Evolutionary conservation across 257 asterid genomes (phyloP), one percentile per base, ranked within the genome.

Genomic region (Lycium ferocissimum): DNA sequence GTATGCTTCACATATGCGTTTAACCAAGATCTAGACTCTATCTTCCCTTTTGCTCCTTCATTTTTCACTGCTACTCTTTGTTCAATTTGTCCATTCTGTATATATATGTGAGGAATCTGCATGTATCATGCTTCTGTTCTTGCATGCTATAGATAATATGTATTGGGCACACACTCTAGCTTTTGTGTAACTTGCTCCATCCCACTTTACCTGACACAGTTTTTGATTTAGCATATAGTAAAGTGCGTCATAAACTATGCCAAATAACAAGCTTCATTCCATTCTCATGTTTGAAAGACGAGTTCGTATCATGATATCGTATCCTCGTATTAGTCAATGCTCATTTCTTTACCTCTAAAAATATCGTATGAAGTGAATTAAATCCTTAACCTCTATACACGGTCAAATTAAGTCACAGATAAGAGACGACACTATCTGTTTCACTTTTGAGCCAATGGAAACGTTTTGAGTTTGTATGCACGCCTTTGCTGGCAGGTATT

Each of bases 401-500:
- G 56, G 81, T 75, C 61, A 47, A 75, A 75, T 45, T 1, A 43
- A 18, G 80, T 72, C 33, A 43, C 58, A 43, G 57, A 75, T 49
- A 45, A 75, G n/a, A 75, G 81, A 47, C 20, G 20, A 43, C 15
- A 6, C 81, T 47, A 75, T 75, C 37, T 49, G 62, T 49, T 75
- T 51, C 62, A 22, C 22, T 47, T 75, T 75, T 75, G 62, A 49
- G 62, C 43, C 62, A 49, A 49, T 49, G 81, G 14, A 75, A 22
- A 71, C 17, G 65, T 86, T 83, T 72, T 59, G 62, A 54, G 72
- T 76, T 84, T 82, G 90, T 82, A 83, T 79, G 71, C 69, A 61
- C 86, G 84, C 51, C 88, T 87, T 76, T 89, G 57, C 56, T 84
- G 86, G 43, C 94, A 96, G 98, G 91, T 96, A 89, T 95, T 96